Base-by-base conservation (phyloP, 2,329 filamentous ascomycete species). In the Apiospora saccharicola region DNA sequence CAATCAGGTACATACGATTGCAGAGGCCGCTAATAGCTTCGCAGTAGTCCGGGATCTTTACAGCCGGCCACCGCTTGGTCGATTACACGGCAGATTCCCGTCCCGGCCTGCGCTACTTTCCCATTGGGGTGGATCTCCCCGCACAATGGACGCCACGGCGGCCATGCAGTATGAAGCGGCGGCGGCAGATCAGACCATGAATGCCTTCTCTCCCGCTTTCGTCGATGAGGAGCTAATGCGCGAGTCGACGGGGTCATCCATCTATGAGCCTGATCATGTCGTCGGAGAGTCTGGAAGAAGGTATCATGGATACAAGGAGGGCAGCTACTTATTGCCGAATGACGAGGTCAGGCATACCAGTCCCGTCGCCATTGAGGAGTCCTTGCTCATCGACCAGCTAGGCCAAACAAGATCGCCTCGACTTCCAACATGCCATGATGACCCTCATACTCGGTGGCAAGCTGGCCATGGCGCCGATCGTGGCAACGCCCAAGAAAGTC, bases 321-420 rank as follows among this genome's bases (percentile, higher is more conserved):
- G 67, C 67, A 69, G 47, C 19, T 69, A 69, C 30, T 10, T 69
- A 5, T 10, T 69, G 34, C 67, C 67, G 12, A 69, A 69, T 4
- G 57, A 64, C 19, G 57, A 64, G 34, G 57, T 41, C 10, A 41
- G 57, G 34, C 34, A 0, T 57, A 22, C 16, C 2, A 10, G 57
- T 5, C 34, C 5, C 22, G 13, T 2, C 14, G n/a, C 26, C 53
- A 10, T 13, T 10, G 6, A 24, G 57, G 22, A 41, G 34, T 13
- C 4, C 2, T 41, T 64, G 34, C 57, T 64, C 30, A 64, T 24
- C 10, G 19, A 61, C 34, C 16, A 30, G 12, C 3, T 19, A 72
- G 69, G 69, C 68, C 13, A 69, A 72, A 70, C 71, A 72, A 67
- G 71, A 72, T 16, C 71, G 71, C 5, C 37, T 72, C 22, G 71